Percentiles rank a stretch among this genome's conserved stretches.
Conservation (phyloP, 352 stramenopile species). For the Aphanomyces invadans region DNA sequence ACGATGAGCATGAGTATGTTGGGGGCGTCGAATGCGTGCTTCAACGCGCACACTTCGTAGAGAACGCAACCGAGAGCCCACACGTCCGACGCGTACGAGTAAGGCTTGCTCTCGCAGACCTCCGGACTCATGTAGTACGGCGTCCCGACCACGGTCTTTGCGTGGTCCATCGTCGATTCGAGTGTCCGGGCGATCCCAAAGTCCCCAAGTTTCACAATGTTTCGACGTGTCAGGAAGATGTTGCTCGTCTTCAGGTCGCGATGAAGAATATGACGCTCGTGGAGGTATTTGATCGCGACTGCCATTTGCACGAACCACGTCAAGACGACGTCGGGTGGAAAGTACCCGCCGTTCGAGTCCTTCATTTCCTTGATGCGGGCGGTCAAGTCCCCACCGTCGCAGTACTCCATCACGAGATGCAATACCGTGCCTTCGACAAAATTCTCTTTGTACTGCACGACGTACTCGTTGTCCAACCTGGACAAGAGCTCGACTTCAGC, state of each 20-base stretch:
- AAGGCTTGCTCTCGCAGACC: conserved; percentile 88
- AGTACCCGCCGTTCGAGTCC: conserved; percentile 34
- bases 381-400: conserved; percentile 84
- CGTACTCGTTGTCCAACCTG: conserved; percentile 88
- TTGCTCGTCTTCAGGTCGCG: conserved; percentile 94
- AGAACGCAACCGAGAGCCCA: conserved; percentile 90
- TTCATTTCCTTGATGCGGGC: conserved; percentile 46
- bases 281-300: conserved; percentile 91
- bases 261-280: conserved; percentile 86
- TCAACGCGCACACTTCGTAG: conserved; percentile 83
- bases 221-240: conserved; percentile 78
- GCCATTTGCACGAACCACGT: conserved; percentile 92
- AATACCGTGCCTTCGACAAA: conserved; percentile 76
- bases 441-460: conserved; percentile 92
- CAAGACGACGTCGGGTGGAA: conserved; percentile 53
- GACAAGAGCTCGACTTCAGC: conserved; percentile 85
- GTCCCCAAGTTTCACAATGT: conserved; percentile 88
- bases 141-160: conserved; percentile 86
- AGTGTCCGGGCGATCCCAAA: conserved; percentile 89
- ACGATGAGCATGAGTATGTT: conserved; percentile 79
- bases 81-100: conserved; percentile 88
- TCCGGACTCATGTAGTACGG: conserved; percentile 93
- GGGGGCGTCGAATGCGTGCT: conserved; percentile 76
- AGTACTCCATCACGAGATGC: conserved; percentile 95
- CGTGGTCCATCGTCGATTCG: conserved; percentile 76